These are phyloP conservation scores for Ascochyta fabae DNA, from an alignment of 2,329 filamentous ascomycete genomes.

Conservation along the genomic window DNA sequence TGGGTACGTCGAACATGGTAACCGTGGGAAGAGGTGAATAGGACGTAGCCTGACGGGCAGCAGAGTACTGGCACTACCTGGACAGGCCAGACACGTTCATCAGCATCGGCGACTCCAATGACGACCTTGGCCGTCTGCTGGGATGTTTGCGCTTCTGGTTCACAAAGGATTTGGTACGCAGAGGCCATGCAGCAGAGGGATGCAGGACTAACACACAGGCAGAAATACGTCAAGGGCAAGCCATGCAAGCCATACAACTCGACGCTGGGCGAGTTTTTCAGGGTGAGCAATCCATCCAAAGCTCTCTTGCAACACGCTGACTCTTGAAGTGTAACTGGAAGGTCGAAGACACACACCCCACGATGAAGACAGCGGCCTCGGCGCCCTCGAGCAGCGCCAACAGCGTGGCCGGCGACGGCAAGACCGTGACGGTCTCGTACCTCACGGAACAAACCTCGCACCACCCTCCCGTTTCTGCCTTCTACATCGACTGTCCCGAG, in stretches of 20 bases:
- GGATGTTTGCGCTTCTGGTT: conserved; percentile 97
- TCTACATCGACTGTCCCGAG: conserved; percentile 89
- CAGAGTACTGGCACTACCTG: conserved; percentile 98
- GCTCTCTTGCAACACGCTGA: conserved; percentile 20
- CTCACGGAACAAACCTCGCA: conserved; percentile 98
- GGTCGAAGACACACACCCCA: conserved; percentile 77
- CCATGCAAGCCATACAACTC: conserved; percentile 99
- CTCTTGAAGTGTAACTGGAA: conserved; percentile 85
- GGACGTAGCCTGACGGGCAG: conserved; percentile 30
- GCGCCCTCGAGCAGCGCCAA: conserved; percentile 43
- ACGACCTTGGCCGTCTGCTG: conserved; percentile 90
- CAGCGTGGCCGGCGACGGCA: conserved; percentile 49
- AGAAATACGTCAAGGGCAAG: conserved; percentile 98
- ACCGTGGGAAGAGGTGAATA: background rate
- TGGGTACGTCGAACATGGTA: conserved; percentile 59
- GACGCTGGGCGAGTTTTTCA: conserved; percentile 94
- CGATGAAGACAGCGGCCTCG: conserved; percentile 58
- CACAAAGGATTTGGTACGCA: conserved; percentile 82
- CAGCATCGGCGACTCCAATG: conserved; percentile 85
- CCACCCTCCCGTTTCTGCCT: conserved; percentile 95
- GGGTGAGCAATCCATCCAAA: conserved; percentile 61
- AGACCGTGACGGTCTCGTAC: conserved; percentile 81
- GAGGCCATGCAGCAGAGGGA: background rate
- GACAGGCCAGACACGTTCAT: conserved; percentile 92
- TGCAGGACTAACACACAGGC: conserved; percentile 28